Evolutionary conservation across 1,139 yeast genomes (phyloP).

Genomic region (Geotrichum europaeum): DNA sequence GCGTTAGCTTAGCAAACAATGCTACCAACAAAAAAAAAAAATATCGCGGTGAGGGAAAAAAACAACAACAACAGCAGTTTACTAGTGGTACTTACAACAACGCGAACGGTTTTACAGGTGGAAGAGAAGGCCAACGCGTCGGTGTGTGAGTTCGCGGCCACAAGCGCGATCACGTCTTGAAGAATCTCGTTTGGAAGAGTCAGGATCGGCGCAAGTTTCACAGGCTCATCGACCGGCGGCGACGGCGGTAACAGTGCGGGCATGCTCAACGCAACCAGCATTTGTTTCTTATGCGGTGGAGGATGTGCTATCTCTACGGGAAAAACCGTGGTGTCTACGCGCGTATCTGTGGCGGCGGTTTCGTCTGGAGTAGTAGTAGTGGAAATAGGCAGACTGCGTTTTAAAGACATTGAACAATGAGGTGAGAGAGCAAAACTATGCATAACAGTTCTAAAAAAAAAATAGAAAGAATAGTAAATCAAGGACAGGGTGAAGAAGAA

Average conservation of each 20-base stretch:
- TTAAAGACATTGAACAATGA: neutral
- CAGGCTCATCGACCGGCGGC: neutral
- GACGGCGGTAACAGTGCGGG: constrained; percentile 1
- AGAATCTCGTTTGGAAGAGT: constrained; percentile 12
- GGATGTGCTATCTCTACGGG: neutral
- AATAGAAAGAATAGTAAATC: neutral
- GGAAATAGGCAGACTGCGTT: neutral
- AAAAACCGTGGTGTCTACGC: neutral
- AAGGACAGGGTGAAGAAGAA: neutral
- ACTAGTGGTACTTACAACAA: constrained; percentile 7
- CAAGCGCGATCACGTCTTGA: constrained; percentile 2
- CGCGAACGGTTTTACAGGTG: constrained; percentile 7
- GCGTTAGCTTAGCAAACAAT: neutral
- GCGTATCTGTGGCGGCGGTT: neutral
- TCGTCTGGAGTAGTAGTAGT: neutral
- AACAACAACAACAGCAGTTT: neutral
- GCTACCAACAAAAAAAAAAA: neutral
- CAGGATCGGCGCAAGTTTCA: neutral
- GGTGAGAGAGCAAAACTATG: neutral
- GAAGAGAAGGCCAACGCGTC: constrained; percentile 7
- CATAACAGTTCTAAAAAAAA: neutral
- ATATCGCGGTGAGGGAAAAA: neutral
- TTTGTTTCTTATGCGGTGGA: neutral
- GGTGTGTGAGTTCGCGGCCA: neutral
- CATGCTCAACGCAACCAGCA: neutral